Conservation (phyloP, 306 rosid species). For the Trifolium dubium region DNA sequence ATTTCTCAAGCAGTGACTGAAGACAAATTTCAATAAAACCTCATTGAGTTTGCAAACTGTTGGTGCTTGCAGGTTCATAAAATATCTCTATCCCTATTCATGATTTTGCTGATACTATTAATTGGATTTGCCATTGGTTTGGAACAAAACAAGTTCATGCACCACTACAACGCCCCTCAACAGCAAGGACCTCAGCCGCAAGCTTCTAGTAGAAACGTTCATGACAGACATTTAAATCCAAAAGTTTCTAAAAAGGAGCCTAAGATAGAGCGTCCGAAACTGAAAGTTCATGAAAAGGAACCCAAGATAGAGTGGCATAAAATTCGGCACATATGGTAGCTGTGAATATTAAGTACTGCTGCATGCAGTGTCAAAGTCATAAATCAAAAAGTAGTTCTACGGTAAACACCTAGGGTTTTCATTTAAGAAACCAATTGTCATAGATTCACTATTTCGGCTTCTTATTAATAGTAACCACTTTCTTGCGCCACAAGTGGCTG, state of each 20-base stretch:
- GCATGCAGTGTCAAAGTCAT: too few relatives aligned
- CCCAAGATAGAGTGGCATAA: constrained; percentile 23
- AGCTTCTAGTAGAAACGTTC: background rate
- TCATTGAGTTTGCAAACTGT: constrained; percentile 22
- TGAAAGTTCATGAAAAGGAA: background rate
- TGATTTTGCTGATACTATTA: constrained; percentile 55
- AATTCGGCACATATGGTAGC: constrained; percentile 76
- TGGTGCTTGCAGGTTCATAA: constrained; percentile 55
- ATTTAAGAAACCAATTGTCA: too few relatives aligned
- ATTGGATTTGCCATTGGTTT: constrained; percentile 51
- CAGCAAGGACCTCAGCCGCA: constrained; percentile 9
- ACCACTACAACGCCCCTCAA: constrained; percentile 20
- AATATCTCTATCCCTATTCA: constrained; percentile 26
- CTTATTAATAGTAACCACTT: constrained; percentile 26
- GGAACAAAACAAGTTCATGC: constrained; percentile 32
- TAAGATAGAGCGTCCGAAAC: background rate
- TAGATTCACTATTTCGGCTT: too few relatives aligned
- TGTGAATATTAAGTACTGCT: background rate
- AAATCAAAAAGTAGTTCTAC: too few relatives aligned
- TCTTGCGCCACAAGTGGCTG: constrained; percentile 84
- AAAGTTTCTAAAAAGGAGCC: background rate
- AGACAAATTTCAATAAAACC: constrained; percentile 2
- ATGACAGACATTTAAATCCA: constrained; percentile 2
- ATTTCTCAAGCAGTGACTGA: background rate
- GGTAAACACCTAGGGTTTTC: too few relatives aligned